phyloP scores from a whole-genome alignment of 2,329 filamentous ascomycete genomes.

The Curvularia sp. region DNA sequence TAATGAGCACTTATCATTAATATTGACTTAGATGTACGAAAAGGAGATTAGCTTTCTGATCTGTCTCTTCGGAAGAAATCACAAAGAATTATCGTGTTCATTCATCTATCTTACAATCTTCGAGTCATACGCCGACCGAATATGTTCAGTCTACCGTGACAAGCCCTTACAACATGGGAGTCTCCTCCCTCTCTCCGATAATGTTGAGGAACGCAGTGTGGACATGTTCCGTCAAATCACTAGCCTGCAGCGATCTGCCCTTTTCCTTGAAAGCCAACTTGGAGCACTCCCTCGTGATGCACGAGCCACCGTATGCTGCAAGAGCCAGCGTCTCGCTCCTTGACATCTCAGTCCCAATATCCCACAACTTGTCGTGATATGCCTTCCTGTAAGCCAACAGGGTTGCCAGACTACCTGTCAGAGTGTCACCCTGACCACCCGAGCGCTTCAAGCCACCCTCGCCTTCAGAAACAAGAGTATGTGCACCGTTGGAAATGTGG shows the following conservation, averaged over 20 bases:
- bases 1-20: background rate
- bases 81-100: background rate
- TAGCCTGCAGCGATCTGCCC: constrained; percentile 88
- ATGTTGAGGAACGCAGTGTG: constrained; percentile 80
- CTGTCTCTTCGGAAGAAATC: background rate
- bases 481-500: constrained; percentile 79
- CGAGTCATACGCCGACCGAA: background rate
- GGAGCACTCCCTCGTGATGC: constrained; percentile 89
- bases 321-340: constrained; percentile 70
- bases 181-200: constrained; percentile 69
- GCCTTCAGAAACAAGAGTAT: constrained; percentile 78
- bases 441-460: constrained; percentile 86
- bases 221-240: constrained; percentile 90
- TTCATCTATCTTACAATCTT: background rate
- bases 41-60: background rate
- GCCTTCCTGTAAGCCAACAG: constrained; percentile 87
- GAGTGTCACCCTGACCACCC: constrained; percentile 92
- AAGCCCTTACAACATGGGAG: constrained; percentile 30
- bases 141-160: background rate
- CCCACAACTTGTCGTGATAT: constrained; percentile 86
- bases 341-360: constrained; percentile 62
- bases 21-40: background rate
- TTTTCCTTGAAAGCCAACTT: constrained; percentile 84
- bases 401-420: constrained; percentile 89
- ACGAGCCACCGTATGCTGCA: constrained; percentile 84